Base-by-base conservation (phyloP, 345 rosid genomes). In the Anacardium occidentale region DNA sequence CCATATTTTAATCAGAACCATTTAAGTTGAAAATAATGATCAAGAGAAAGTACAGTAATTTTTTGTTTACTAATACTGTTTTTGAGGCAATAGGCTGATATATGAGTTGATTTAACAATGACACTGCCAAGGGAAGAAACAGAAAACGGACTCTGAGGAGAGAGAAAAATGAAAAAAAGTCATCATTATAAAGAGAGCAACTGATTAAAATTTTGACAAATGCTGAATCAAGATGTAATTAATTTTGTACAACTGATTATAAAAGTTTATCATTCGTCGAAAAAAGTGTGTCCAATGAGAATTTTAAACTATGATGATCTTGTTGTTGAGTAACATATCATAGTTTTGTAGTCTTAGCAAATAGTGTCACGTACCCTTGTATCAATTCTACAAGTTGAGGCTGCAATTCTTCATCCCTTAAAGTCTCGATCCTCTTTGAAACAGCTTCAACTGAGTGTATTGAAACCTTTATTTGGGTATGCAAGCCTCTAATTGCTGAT, bases 341-440 rank as follows among this genome's bases (percentile, higher is more conserved):
- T 34, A 0, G 45, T 51, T 45, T 4, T 14, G 24, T n/a, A 25
- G 50, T 37, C 1, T 29, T 17, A 12, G 69, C 9, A 21, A 70
- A 60, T 21, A 40, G 59, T 50, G 42, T 3, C 24, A 24, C 86
- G 67, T 90, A 94, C 97, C 98, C 97, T 82, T 90, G 95, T 66
- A 87, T 72, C 69, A 94, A 79, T 66, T 94, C 95, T 54, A 88
- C 66, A 76, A 94, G 92, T 78, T 94, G 98, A 56, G 97, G 97
- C 75, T 88, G 92, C 87, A 94, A 79, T 85, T 94, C 98, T 74
- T 94, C 97, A 60, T 94, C 98, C 68, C 98, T 80, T 40, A 94
- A 80, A 65, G 93, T 81, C 84, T 90, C 95, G 2, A 94, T 94
- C 83, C 97, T 83, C 78, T 86, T 85, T 0, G 98, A 90, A 56